phyloP scores from a whole-genome alignment of 495 filamentous ascomycete genomes.

The Penicillium chermesinum region DNA sequence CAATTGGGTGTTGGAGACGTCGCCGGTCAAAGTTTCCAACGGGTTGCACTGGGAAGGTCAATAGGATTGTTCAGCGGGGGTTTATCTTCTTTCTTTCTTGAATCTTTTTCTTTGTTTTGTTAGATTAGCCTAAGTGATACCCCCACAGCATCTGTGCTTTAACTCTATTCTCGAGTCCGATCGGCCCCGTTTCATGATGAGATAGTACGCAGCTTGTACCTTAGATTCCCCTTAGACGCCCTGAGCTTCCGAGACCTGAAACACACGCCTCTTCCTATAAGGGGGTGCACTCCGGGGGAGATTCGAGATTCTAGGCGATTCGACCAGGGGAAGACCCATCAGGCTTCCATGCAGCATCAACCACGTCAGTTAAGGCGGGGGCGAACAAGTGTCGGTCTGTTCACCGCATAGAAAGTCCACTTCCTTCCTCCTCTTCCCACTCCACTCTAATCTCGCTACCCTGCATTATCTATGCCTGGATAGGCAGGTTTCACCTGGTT shows the following conservation, averaged over 20 bases:
- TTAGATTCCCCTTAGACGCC: too few relatives aligned
- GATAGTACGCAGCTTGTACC: not conserved
- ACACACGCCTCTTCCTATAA: not conserved
- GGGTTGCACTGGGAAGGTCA: constrained; percentile 17
- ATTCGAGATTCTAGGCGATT: not conserved
- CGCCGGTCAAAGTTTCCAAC: constrained; percentile 30
- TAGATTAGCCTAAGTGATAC: not conserved
- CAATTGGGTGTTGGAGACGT: constrained; percentile 41
- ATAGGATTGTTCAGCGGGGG: not conserved
- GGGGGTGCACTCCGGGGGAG: too few relatives aligned
- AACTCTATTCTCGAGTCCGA: not conserved
- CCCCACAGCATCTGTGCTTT: not conserved
- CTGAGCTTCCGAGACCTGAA: not conserved
- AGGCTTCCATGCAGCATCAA: constrained; percentile 19
- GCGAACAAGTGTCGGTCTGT: constrained; percentile 11
- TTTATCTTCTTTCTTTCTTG: not conserved
- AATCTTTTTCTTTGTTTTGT: not conserved
- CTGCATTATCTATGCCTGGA: too few relatives aligned
- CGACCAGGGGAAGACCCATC: not conserved
- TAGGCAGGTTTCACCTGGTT: not conserved
- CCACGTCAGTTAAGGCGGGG: constrained; percentile 18
- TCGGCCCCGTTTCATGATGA: not conserved
- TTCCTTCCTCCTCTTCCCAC: not conserved
- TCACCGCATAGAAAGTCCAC: constrained; percentile 8
- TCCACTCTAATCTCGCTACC: not conserved